A percentile compares a stretch with the other conserved stretches of the same genome.
phyloP scores from a whole-genome alignment of 1,284 basidiomycete genomes.

The Ceratobasidium sp. region DNA sequence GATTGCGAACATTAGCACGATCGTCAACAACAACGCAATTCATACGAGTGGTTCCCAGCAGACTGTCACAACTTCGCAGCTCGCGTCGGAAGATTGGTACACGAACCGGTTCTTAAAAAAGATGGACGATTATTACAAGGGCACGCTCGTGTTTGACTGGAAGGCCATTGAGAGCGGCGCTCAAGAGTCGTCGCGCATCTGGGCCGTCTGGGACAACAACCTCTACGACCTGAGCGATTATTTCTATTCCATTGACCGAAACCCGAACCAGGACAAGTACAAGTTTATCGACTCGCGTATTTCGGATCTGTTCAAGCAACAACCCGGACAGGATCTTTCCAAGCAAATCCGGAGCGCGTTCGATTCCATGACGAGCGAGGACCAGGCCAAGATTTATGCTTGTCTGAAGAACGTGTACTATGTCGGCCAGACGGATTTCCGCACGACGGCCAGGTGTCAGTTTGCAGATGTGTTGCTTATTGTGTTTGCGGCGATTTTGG shows the following conservation, averaged over 20 bases:
- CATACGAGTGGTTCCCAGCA: conserved; percentile 78
- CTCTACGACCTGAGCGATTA: conserved; percentile 94
- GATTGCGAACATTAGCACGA: conserved; percentile 71
- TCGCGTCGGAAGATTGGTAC: conserved; percentile 81
- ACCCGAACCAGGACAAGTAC: conserved; percentile 58
- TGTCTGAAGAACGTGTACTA: conserved; percentile 89
- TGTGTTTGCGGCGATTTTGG: conserved; percentile 78
- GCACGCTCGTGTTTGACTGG: conserved; percentile 74
- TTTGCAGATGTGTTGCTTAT: conserved; percentile 90
- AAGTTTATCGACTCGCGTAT: conserved; percentile 73
- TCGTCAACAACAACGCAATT: conserved; percentile 67
- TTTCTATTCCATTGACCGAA: conserved; percentile 69
- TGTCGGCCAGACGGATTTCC: conserved; percentile 82
- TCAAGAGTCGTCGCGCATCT: conserved; percentile 52
- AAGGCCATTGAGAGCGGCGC: conserved; percentile 56
- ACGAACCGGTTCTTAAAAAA: conserved; percentile 73
- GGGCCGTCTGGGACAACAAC: conserved; percentile 77
- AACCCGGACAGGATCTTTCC: conserved; percentile 85
- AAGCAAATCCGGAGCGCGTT: conserved; percentile 65
- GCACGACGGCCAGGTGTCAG: conserved; percentile 79
- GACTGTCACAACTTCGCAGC: conserved; percentile 48
- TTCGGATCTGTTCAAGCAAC: conserved; percentile 76
- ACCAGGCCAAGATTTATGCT: conserved; percentile 60
- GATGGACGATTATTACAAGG: conserved; percentile 82
- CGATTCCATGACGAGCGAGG: conserved; percentile 57